Evolutionary conservation across 108 stramenopile species (phyloP).

Genomic region (Chaetoceros tenuissimus): DNA sequence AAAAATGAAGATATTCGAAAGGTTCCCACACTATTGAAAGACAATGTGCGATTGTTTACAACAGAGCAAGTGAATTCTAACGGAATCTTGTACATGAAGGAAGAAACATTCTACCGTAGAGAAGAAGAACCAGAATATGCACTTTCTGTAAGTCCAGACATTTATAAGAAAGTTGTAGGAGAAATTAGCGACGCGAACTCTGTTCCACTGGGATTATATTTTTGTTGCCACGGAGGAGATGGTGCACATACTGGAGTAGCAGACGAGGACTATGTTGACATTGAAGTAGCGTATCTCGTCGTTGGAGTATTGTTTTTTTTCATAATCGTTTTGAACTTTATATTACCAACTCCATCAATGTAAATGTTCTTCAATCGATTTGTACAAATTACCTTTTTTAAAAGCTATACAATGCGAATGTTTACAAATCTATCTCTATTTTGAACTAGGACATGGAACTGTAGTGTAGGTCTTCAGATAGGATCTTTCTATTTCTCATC

Average conservation of each 20-base stretch:
- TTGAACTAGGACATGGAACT: too few species aligned
- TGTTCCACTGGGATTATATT: slow-evolving; percentile 54
- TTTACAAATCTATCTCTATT: too few species aligned
- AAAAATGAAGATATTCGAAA: slow-evolving; percentile 2
- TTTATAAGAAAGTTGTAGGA: slow-evolving; percentile 39
- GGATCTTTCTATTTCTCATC: too few species aligned
- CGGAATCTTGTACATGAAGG: slow-evolving; percentile 17
- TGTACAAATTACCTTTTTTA: too few species aligned
- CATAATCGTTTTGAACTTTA: not conserved
- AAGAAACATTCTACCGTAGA: slow-evolving; percentile 16
- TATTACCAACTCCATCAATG: not conserved
- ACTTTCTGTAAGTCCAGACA: slow-evolving; percentile 34
- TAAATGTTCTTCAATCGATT: too few species aligned
- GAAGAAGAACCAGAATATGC: slow-evolving; percentile 33
- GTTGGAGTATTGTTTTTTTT: slow-evolving; percentile 8
- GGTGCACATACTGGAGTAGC: slow-evolving; percentile 27
- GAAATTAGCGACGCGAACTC: slow-evolving; percentile 35
- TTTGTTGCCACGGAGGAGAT: slow-evolving; percentile 59
- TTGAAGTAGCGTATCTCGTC: slow-evolving; percentile 30
- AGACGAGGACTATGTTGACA: slow-evolving; percentile 49
- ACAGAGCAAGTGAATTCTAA: slow-evolving; percentile 6
- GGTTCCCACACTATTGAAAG: slow-evolving; percentile 13
- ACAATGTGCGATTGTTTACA: slow-evolving; percentile 19
- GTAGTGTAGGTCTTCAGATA: too few species aligned
- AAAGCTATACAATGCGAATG: too few species aligned